phyloP scores from a whole-genome alignment of 768 basidiomycete genomes.

The Suillus lakei region DNA sequence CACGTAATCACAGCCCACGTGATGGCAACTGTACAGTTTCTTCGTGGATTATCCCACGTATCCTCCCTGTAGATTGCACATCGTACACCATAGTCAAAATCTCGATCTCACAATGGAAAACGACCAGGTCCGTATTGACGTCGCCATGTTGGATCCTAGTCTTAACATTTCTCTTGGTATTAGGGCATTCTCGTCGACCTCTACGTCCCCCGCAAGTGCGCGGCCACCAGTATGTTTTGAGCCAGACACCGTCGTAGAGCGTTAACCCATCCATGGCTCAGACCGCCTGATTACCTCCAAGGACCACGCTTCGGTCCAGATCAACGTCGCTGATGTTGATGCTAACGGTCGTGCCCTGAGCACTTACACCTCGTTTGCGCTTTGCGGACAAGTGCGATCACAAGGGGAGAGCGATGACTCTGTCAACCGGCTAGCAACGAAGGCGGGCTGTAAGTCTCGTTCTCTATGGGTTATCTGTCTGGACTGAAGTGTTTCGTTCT shows the following conservation, averaged over 20 bases:
- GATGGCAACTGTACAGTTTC: conserved; percentile 34
- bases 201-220: conserved; percentile 99
- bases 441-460: conserved; percentile 83
- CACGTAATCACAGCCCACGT: not conserved
- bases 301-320: conserved; percentile 98
- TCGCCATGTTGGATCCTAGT: not conserved
- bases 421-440: conserved; percentile 93
- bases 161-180: conserved; percentile 6
- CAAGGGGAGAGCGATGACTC: conserved; percentile 97
- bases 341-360: conserved; percentile 78
- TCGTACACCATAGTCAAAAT: conserved; percentile 6
- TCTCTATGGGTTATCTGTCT: not conserved
- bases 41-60: conserved; percentile 32
- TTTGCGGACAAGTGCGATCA: conserved; percentile 92
- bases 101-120: conserved; percentile 74
- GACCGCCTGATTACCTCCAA: conserved; percentile 99
- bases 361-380: conserved; percentile 90
- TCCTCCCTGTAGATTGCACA: conserved; percentile 9
- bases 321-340: conserved; percentile 94
- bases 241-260: not conserved
- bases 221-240: conserved; percentile 85
- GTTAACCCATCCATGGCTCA: conserved; percentile 35
- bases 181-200: conserved; percentile 99
- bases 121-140: conserved; percentile 68
- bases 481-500: conserved; percentile 12